Evolutionary conservation across 2,329 filamentous ascomycete species (phyloP).

Genomic region (Dryadomyces quercus-mongolicae): DNA sequence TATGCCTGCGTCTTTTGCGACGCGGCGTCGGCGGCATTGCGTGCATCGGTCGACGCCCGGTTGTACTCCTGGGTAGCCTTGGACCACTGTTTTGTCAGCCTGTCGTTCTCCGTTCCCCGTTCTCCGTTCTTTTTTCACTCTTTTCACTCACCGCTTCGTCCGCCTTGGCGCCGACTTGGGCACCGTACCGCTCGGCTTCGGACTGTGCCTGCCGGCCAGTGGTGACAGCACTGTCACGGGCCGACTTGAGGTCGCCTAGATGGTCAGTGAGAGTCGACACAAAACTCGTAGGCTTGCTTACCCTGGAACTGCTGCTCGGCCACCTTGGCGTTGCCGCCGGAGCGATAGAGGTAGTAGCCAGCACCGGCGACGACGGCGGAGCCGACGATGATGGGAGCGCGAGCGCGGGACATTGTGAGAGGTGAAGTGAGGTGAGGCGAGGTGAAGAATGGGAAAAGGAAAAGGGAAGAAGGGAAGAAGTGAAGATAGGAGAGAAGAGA

Average conservation of each 20-base stretch:
- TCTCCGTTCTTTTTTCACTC: neutral
- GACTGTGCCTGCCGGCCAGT: constrained; percentile 55
- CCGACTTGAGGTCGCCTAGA: constrained; percentile 65
- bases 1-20: constrained; percentile 48
- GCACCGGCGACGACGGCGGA: constrained; percentile 52
- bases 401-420: constrained; percentile 33
- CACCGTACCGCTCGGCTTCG: constrained; percentile 48
- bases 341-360: constrained; percentile 85
- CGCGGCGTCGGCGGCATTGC: constrained; percentile 48
- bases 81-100: constrained; percentile 31
- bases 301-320: constrained; percentile 83
- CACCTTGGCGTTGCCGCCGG: constrained; percentile 67
- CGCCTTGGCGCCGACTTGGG: constrained; percentile 51
- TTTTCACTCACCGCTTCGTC: constrained; percentile 50
- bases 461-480: neutral
- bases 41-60: constrained; percentile 37
- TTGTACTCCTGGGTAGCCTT: constrained; percentile 46
- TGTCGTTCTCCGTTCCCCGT: neutral
- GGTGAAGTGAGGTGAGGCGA: neutral
- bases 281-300: constrained; percentile 29
- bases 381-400: constrained; percentile 40
- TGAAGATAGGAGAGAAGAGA: neutral
- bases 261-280: neutral
- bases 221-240: constrained; percentile 53
- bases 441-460: too few species aligned